A percentile compares a stretch with the other conserved stretches of the same genome.
These are phyloP conservation scores for Schwanniomyces pseudopolymorphus DNA, from an alignment of 805 yeast species.

Conservation along the genomic window DNA sequence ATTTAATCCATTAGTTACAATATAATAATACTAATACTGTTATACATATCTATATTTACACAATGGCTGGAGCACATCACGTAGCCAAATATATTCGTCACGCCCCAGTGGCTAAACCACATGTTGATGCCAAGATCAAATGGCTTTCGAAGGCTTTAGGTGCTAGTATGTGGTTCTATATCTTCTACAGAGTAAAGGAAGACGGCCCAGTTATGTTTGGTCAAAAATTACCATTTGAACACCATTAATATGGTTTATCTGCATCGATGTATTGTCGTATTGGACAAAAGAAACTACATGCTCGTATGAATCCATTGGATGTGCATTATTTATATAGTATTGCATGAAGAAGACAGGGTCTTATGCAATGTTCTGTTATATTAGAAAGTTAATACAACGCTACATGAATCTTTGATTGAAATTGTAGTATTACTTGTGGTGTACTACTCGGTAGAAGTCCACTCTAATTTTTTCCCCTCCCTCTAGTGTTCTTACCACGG, in stretches of 20 bases:
- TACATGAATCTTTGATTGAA: not conserved
- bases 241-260: conserved; percentile 20
- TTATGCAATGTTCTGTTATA: not conserved
- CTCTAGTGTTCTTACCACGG: conserved; percentile 10
- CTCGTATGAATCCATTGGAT: not conserved
- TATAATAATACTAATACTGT: not conserved
- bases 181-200: conserved; percentile 75
- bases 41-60: conserved; percentile 2
- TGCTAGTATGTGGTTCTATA: conserved; percentile 89
- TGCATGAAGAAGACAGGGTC: conserved; percentile 2
- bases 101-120: conserved; percentile 66
- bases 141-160: conserved; percentile 69
- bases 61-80: conserved; percentile 43
- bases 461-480: conserved; percentile 7
- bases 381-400: not conserved
- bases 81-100: conserved; percentile 47
- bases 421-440: not conserved
- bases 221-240: conserved; percentile 38
- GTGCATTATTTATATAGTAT: conserved; percentile 1
- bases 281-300: not conserved
- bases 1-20: conserved; percentile 1
- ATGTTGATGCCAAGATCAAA: conserved; percentile 56
- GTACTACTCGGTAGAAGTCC: not conserved
- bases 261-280: not conserved
- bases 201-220: conserved; percentile 65